A percentile compares a stretch with the other conserved stretches of the same genome.
These are phyloP conservation scores for Aspergillus spinulosporus DNA, from an alignment of 2,329 filamentous ascomycete species.

Conservation along the genomic window DNA sequence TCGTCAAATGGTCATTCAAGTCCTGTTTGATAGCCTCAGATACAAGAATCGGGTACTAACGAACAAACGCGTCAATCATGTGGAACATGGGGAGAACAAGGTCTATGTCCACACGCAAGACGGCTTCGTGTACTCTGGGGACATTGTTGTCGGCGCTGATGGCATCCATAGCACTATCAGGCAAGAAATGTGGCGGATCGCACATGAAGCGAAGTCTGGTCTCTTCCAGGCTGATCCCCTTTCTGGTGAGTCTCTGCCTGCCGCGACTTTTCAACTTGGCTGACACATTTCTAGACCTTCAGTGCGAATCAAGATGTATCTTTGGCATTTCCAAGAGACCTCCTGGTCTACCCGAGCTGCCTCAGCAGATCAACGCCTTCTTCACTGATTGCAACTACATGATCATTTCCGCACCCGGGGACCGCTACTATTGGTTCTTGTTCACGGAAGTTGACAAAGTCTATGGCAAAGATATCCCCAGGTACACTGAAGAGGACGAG, in stretches of 20 bases:
- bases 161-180: conserved; percentile 44
- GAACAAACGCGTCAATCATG: conserved; percentile 16
- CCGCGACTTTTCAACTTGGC: background rate
- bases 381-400: conserved; percentile 25
- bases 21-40: conserved; percentile 28
- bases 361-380: conserved; percentile 1
- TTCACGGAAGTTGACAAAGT: conserved; percentile 21
- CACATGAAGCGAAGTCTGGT: conserved; percentile 4
- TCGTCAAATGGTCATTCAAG: conserved; percentile 26
- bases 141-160: conserved; percentile 45
- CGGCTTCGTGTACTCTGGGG: conserved; percentile 24
- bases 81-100: conserved; percentile 6
- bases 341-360: too few relatives aligned
- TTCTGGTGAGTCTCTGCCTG: background rate
- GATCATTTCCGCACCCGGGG: conserved; percentile 20
- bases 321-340: conserved; percentile 6
- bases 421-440: conserved; percentile 29
- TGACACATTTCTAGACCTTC: background rate
- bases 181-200: conserved; percentile 32
- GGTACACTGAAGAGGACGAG: conserved; percentile 17
- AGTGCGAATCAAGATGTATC: background rate
- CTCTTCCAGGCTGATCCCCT: background rate
- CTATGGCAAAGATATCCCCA: conserved; percentile 24
- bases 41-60: conserved; percentile 24
- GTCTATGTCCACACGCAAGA: conserved; percentile 15